Evolutionary conservation across 805 yeast species (phyloP), one percentile per base, ranked within the genome.

Genomic region (Wickerhamiella siamensis): DNA sequence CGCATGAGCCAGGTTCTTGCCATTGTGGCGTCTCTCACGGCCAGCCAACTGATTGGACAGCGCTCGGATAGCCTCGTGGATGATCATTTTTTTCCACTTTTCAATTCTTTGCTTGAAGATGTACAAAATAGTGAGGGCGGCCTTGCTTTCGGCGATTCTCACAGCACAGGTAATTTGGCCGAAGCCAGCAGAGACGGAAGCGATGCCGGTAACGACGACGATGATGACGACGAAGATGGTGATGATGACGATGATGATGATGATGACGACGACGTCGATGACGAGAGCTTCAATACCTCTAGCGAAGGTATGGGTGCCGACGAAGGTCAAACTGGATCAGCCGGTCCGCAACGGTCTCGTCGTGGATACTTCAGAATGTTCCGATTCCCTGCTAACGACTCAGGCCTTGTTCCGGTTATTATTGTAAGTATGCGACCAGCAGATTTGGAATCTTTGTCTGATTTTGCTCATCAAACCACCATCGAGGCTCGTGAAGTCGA

Each of bases 381-480:
- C 45, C 36, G 53, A 4, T 51, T 51, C 44, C 54, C 53, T 4
- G 39, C 22, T 5, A 44, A 43, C 31, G 29, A 26, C 2, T 31
- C 41, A 4, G 51, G 50, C 15, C 51, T 55, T 26, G 61, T 70
- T 3, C 76, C 76, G 1, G 70, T 71, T 3, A 57, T 71, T 43
- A 65, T 71, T 19, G 63, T 71, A 17, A 74, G 75, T 4, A 67
- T 71, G 18, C 55, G 75, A 6, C 66, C 73, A 1, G 65, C 54
- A 41, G 54, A 53, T 15, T n/a, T n/a, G n/a, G 10, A 6, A 6
- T 8, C 10, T 12, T 12, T 24, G 12, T 12, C 12, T 6, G 29
- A 24, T 24, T 24, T 24, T 12, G 29, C 12, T 6, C 29, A 12
- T 8, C 10, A 24, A 24, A 24, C 29, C 29, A 8, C 29, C 29